A percentile compares a stretch with the other conserved stretches of the same genome.
Conservation (phyloP, 2,329 filamentous ascomycete genomes). For the Pseudocercospora eumusae region DNA sequence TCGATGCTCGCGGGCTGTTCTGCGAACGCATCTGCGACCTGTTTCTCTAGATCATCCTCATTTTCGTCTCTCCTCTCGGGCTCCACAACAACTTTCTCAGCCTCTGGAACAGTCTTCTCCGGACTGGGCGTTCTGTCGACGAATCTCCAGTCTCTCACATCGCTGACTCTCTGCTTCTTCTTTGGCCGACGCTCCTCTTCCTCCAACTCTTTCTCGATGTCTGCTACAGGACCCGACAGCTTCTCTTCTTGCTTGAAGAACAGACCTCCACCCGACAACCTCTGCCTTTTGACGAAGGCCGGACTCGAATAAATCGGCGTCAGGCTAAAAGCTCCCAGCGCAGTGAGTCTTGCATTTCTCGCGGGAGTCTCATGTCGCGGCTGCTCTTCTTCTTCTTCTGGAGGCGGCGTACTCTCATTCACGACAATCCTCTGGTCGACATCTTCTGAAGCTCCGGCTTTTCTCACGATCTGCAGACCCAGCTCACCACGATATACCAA, state of each 20-base stretch:
- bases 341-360: constrained; percentile 16
- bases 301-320: constrained; percentile 62
- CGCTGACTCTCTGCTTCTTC: constrained; percentile 70
- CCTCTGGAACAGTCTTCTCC: constrained; percentile 48
- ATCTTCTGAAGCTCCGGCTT: constrained; percentile 20
- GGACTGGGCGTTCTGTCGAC: constrained; percentile 71
- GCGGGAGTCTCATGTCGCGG: constrained; percentile 13
- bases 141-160: constrained; percentile 73
- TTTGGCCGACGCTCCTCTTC: constrained; percentile 54
- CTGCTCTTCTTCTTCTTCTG: constrained; percentile 18
- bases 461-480: constrained; percentile 35
- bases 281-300: constrained; percentile 72
- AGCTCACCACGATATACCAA: constrained; percentile 50
- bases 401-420: constrained; percentile 26
- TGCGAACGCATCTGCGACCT: constrained; percentile 1
- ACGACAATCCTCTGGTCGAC: constrained; percentile 18
- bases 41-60: neutral
- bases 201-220: constrained; percentile 62
- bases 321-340: constrained; percentile 24
- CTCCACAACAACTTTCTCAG: constrained; percentile 4
- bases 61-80: neutral
- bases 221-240: constrained; percentile 67
- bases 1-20: neutral
- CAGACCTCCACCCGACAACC: constrained; percentile 59
- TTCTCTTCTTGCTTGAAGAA: constrained; percentile 52